Conservation (phyloP, 1,284 basidiomycete genomes). For the Fomitiporia mediterranea region DNA sequence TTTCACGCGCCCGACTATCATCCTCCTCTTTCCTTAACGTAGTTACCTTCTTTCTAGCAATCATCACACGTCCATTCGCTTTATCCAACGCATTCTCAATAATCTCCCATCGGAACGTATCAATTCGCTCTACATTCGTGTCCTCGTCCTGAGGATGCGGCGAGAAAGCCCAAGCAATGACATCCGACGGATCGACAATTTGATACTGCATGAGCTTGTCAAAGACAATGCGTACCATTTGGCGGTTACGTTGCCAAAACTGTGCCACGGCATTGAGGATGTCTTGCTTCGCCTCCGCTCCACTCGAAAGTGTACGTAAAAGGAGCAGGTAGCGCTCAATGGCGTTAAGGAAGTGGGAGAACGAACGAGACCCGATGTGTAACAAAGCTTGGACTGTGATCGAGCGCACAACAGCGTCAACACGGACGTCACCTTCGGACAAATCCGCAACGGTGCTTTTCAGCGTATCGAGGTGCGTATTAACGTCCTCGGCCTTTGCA, state of each 20-base stretch:
- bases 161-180: constrained; percentile 82
- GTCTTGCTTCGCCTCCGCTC: constrained; percentile 59
- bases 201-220: constrained; percentile 99
- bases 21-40: constrained; percentile 82
- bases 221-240: constrained; percentile 87
- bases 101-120: constrained; percentile 76
- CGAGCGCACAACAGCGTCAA: constrained; percentile 67
- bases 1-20: constrained; percentile 69
- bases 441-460: constrained; percentile 55
- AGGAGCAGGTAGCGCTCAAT: constrained; percentile 95
- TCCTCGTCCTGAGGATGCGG: constrained; percentile 34
- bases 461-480: constrained; percentile 70
- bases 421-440: constrained; percentile 49
- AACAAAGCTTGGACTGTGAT: constrained; percentile 89
- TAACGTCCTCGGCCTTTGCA: constrained; percentile 75
- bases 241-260: constrained; percentile 80
- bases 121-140: constrained; percentile 37
- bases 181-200: constrained; percentile 91
- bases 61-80: constrained; percentile 79
- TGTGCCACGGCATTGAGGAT: constrained; percentile 65
- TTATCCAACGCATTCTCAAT: constrained; percentile 81
- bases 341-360: constrained; percentile 97
- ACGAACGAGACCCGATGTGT: constrained; percentile 89
- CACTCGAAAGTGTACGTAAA: constrained; percentile 69
- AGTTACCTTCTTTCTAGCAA: constrained; percentile 68